Evolutionary conservation across 306 rosid genomes (phyloP), one percentile per base, ranked within the genome.

Genomic region (Senna tora): DNA sequence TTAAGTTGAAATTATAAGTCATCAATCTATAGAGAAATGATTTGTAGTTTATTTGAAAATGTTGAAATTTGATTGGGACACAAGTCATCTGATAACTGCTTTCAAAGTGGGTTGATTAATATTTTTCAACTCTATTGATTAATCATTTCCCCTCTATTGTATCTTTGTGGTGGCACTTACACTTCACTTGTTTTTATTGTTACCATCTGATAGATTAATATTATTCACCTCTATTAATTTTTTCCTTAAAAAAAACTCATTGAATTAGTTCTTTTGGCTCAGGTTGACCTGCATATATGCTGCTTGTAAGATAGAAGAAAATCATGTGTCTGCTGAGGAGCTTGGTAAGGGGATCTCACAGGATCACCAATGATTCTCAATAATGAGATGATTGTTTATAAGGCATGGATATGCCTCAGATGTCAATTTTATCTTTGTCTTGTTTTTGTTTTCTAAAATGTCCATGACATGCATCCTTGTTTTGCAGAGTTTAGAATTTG

Each of bases 251-350:
- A 43, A 11, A 41, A 10, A 41, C 66, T 66, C 66, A 74, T 73
- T 16, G 22, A 67, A 41, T 59, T 71, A 32, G 25, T 30, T 47
- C 38, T 64, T 42, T 38, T 58, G 79, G 25, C 75, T 75, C 90
- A 94, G 99, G 96, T 83, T 94, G 79, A 94, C 99, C 62, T 94
- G 99, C 81, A 91, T 94, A 75, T 94, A 94, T 78, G 96, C 93
- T 58, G 93, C 96, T 79, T 94, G 99, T 81, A 94, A 94, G 85
- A 91, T 94, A 82, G 99, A 94, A 88, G 99, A 94, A 86, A 95
- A 87, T 77, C 99, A 91, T 53, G 97, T 94, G 8, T 94, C 99
- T 41, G 97, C 96, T n/a, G 99, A 95, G 93, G 99, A 94, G 99
- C 93, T 91, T 55, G 99, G 99, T 81, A 91, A 91, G 87, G 97